phyloP scores from a whole-genome alignment of 2,329 filamentous ascomycete species.

The Aspergillus persii region DNA sequence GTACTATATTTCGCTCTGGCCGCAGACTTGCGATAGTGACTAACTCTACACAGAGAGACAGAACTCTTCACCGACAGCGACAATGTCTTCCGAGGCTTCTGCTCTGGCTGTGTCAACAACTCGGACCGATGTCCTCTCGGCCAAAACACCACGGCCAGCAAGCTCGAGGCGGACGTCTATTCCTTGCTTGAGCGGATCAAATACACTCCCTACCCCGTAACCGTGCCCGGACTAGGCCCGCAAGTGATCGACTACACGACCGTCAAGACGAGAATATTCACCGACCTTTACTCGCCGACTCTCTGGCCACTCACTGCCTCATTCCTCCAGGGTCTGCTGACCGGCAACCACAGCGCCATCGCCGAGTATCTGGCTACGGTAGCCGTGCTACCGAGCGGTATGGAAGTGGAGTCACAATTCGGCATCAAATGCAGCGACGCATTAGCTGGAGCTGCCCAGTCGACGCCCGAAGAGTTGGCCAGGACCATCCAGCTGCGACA shows the following conservation, averaged over 20 bases:
- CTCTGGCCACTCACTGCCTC: not conserved
- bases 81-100: slow-evolving; percentile 1
- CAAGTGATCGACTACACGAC: not conserved
- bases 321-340: not conserved
- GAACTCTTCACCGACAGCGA: not conserved
- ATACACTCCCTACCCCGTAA: not conserved
- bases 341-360: not conserved
- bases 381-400: not conserved
- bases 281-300: not conserved
- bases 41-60: not conserved
- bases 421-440: not conserved
- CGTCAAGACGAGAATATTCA: not conserved
- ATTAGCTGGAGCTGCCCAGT: not conserved
- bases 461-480: not conserved
- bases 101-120: not conserved
- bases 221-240: not conserved
- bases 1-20: not conserved
- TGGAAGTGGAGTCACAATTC: not conserved
- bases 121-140: not conserved
- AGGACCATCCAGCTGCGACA: not conserved
- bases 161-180: not conserved
- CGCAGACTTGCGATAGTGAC: not conserved
- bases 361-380: not conserved
- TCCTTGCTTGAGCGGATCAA: not conserved
- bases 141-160: not conserved